Evolutionary conservation across 306 rosid species (phyloP).

Genomic region (Dryas drummondii): DNA sequence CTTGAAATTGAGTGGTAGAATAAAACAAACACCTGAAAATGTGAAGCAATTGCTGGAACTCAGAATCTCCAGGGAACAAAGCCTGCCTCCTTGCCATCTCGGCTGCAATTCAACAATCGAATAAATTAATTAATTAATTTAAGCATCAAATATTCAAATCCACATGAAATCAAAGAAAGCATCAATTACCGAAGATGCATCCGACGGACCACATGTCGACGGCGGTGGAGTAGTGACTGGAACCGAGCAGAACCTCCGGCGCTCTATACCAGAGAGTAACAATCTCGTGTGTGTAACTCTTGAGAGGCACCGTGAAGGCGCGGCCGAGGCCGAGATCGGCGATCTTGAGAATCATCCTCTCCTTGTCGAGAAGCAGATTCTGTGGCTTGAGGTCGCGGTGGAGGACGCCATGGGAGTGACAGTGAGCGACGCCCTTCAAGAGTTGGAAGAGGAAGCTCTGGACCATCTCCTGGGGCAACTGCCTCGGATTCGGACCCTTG

Average conservation of each 20-base stretch:
- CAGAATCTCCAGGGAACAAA: constrained; percentile 89
- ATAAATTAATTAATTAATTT: neutral
- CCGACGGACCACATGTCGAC: constrained; percentile 99
- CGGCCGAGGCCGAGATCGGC: constrained; percentile 92
- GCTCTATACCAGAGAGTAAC: constrained; percentile 98
- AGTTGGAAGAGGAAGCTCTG: constrained; percentile 89
- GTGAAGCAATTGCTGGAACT: constrained; percentile 85
- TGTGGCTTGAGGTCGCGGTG: constrained; percentile 94
- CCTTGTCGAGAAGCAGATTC: constrained; percentile 79
- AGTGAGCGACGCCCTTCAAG: constrained; percentile 90
- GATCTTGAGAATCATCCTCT: constrained; percentile 73
- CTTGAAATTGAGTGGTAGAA: neutral
- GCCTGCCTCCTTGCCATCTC: constrained; percentile 94
- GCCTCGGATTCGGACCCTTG: constrained; percentile 58
- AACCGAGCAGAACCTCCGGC: constrained; percentile 89
- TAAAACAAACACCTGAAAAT: constrained; percentile 60
- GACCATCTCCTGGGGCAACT: constrained; percentile 45
- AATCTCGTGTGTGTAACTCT: constrained; percentile 94
- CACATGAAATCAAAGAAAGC: neutral
- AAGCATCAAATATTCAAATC: neutral
- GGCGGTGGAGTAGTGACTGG: constrained; percentile 84
- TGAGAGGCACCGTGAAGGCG: constrained; percentile 90
- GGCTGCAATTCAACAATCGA: constrained; percentile 37
- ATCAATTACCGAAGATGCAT: constrained; percentile 66
- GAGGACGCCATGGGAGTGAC: constrained; percentile 90